Base-by-base conservation (phyloP, 2,329 filamentous ascomycete genomes). In the Beauveria rudraprayagi region DNA sequence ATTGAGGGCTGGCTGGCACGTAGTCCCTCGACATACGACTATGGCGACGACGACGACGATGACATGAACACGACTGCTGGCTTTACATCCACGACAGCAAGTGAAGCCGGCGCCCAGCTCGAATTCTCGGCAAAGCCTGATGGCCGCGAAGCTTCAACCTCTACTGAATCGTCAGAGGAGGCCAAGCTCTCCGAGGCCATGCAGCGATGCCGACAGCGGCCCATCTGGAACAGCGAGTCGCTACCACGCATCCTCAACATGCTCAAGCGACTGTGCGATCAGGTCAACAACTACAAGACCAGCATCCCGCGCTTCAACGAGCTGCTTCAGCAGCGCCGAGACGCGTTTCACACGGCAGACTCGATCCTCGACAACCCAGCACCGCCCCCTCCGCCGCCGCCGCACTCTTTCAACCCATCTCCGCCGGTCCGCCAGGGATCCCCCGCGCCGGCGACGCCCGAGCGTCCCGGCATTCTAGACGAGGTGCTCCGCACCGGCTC, bases 1-100 rank as follows among this genome's bases (percentile, higher is more conserved):
- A 80, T 97, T 14, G 91, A 97, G 69, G 89, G 90, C n/a, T 99
- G 94, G 93, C 77, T 97, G 34, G 78, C 93, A 6, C 86, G 91
- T 17, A 85, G 88, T 58, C 89, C 90, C 4, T 78, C 76, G n/a
- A 80, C 78, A 62, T 89, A 86, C 68, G 75, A 77, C 6, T 89
- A 83, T 62, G 77, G 78, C 9, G 79, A 80, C 53, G 64, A 75
- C 70, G 64, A 80, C 72, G 60, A 78, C 67, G 64, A 79, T 68
- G 68, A 70, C 40, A 61, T 61, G 11, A 64, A 61, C 46, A 60
- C 62, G 44, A 43, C 63, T 43, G 30, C 54, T n/a, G 55, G 60
- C 34, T 19, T 59, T 2, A 46, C 51, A 9, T 62, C 61, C 4
- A 56, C 56, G 3, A 52, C 61, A 3, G 52, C 52, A 16, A 60